Conservation (phyloP, 768 basidiomycete genomes). For the Dentipellis sp. region DNA sequence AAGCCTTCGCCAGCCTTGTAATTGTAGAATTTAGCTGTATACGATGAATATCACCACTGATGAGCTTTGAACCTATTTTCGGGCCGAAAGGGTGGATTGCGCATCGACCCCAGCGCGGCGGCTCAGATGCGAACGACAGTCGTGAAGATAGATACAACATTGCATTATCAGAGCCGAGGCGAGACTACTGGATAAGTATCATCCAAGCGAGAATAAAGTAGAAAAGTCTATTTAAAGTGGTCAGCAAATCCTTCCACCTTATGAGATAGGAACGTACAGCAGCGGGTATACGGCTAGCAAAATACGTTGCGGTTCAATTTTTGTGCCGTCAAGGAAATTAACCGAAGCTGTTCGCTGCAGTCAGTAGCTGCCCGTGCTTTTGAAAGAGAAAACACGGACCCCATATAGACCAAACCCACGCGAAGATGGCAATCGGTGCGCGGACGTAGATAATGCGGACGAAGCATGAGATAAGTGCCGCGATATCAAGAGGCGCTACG, state of each 20-base stretch:
- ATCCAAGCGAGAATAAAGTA: conserved; percentile 96
- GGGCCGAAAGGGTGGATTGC: too few relatives aligned
- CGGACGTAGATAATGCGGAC: conserved; percentile 81
- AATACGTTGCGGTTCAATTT: conserved; percentile 84
- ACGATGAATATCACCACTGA: too few relatives aligned
- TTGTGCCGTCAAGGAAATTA: conserved; percentile 92
- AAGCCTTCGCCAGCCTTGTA: too few relatives aligned
- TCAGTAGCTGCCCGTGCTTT: background rate
- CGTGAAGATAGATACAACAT: background rate
- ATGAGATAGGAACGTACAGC: conserved; percentile 43
- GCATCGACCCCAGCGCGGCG: too few relatives aligned
- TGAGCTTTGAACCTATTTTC: too few relatives aligned
- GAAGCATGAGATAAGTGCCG: conserved; percentile 81
- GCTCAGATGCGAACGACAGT: background rate
- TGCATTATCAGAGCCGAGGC: background rate
- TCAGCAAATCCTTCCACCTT: conserved; percentile 2
- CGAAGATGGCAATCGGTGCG: conserved; percentile 73
- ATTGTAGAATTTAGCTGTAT: too few relatives aligned
- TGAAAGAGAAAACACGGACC: conserved; percentile 41
- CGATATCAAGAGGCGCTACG: conserved; percentile 85
- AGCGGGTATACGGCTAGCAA: conserved; percentile 95
- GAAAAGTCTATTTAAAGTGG: conserved; percentile 49
- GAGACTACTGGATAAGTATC: conserved; percentile 77
- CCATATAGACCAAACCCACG: conserved; percentile 97
- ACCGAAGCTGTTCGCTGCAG: conserved; percentile 48